Evolutionary conservation across 352 stramenopile genomes (phyloP).

Genomic region (Discostella stelligera): DNA sequence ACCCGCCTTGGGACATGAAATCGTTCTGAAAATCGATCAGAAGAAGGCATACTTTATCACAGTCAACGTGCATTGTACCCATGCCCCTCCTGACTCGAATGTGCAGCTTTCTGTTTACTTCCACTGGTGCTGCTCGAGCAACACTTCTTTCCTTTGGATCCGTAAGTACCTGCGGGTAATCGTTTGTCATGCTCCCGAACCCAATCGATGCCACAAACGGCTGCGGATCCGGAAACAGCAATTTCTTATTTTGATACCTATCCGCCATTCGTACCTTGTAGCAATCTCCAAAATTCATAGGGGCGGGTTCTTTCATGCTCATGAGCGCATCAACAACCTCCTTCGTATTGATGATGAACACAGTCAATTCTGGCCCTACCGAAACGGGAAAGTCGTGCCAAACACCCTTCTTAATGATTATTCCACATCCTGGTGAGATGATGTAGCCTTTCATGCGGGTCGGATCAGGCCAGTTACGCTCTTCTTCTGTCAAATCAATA

Average conservation of each 20-base stretch:
- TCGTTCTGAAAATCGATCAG: conserved; percentile 78
- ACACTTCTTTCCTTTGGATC: too few relatives aligned
- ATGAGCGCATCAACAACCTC: conserved; percentile 37
- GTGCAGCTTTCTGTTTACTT: background rate
- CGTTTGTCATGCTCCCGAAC: too few relatives aligned
- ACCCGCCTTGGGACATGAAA: conserved; percentile 68
- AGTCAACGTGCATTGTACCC: conserved; percentile 13
- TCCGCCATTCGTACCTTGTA: conserved; percentile 38
- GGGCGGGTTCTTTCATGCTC: conserved; percentile 27
- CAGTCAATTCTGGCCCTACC: conserved; percentile 27
- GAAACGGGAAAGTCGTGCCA: conserved; percentile 46
- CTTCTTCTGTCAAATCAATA: conserved; percentile 31
- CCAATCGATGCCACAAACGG: conserved; percentile 23
- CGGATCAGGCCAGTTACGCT: conserved; percentile 25
- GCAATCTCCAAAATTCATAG: conserved; percentile 39
- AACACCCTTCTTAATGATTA: conserved; percentile 47
- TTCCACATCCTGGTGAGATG: conserved; percentile 36
- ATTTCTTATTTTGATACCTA: conserved; percentile 12
- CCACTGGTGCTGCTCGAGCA: background rate
- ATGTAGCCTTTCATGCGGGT: conserved; percentile 36
- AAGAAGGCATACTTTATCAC: conserved; percentile 17
- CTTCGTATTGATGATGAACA: conserved; percentile 39
- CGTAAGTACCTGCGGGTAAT: too few relatives aligned
- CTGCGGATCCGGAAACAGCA: conserved; percentile 32
- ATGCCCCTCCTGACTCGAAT: conserved; percentile 1